Percentiles rank a stretch among this genome's conserved stretches.
phyloP scores from a whole-genome alignment of 768 basidiomycete genomes.

The Porpolomopsis calyptriformis region DNA sequence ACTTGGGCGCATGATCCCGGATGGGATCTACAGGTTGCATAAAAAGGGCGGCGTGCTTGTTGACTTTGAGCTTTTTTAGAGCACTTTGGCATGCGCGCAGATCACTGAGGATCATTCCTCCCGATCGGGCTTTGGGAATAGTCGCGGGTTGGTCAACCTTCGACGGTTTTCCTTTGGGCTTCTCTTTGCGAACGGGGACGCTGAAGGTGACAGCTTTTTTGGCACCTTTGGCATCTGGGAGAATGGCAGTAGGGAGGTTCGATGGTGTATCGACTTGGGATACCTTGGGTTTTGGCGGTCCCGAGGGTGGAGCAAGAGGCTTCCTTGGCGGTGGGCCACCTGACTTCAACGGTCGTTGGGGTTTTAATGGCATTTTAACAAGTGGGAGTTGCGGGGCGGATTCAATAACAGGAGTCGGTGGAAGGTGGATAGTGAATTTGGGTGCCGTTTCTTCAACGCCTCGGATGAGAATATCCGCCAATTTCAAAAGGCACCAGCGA shows the following conservation, averaged over 20 bases:
- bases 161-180: conserved; percentile 15
- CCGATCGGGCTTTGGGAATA: conserved; percentile 59
- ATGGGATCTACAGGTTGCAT: conserved; percentile 93
- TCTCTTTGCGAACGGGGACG: conserved; percentile 23
- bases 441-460: conserved; percentile 77
- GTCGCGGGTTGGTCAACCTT: conserved; percentile 32
- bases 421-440: conserved; percentile 76
- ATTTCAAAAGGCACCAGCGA: conserved; percentile 82
- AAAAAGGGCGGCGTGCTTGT: conserved; percentile 70
- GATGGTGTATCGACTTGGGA: conserved; percentile 14
- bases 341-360: conserved; percentile 27
- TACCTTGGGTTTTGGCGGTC: conserved; percentile 50
- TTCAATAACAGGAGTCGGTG: conserved; percentile 60
- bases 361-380: conserved; percentile 42
- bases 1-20: conserved; percentile 84
- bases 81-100: conserved; percentile 64
- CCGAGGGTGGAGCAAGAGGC: conserved; percentile 24
- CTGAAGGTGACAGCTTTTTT: conserved; percentile 30
- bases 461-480: conserved; percentile 80
- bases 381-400: conserved; percentile 41
- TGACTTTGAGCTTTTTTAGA: conserved; percentile 65
- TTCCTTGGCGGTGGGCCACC: conserved; percentile 26
- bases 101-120: conserved; percentile 71
- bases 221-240: conserved; percentile 20
- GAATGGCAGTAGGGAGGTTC: conserved; percentile 19